These are phyloP conservation scores for Boletus rubescentipes DNA, from an alignment of 768 basidiomycete genomes.

Conservation along the genomic window DNA sequence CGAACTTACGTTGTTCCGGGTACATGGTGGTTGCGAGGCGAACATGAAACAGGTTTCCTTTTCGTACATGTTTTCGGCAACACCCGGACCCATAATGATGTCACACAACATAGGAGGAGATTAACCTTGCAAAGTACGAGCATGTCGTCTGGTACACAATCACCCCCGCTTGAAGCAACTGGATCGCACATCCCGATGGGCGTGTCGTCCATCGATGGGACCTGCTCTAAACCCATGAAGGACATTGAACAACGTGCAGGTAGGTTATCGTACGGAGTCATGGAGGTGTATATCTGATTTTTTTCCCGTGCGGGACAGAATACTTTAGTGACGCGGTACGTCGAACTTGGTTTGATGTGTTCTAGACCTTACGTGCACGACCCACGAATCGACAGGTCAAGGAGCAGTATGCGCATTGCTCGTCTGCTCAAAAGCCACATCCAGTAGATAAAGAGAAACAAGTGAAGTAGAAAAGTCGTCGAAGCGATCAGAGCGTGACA, in stretches of 20 bases:
- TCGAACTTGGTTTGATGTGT: background rate
- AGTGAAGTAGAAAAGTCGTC: background rate
- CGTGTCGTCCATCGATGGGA: slow-evolving; percentile 42
- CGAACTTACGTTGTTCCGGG: background rate
- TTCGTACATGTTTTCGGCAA: slow-evolving; percentile 20
- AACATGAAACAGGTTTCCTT: slow-evolving; percentile 5
- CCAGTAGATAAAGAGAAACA: slow-evolving; percentile 10
- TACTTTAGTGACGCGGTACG: slow-evolving; percentile 33
- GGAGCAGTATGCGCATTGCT: slow-evolving; percentile 18
- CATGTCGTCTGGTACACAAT: slow-evolving; percentile 45
- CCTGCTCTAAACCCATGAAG: slow-evolving; percentile 35
- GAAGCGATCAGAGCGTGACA: background rate
- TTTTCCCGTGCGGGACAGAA: slow-evolving; percentile 10
- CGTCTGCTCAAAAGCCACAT: slow-evolving; percentile 6
- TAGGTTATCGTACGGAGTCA: slow-evolving; percentile 17
- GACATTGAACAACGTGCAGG: slow-evolving; percentile 48
- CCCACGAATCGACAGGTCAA: slow-evolving; percentile 15
- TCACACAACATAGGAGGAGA: slow-evolving; percentile 13
- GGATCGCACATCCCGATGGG: slow-evolving; percentile 49
- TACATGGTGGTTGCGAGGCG: background rate
- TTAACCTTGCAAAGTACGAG: background rate
- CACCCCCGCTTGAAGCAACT: slow-evolving; percentile 54
- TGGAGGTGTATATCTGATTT: background rate
- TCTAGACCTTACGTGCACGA: background rate
- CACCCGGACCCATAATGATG: slow-evolving; percentile 24